Conservation (phyloP, 306 rosid species). For the Trifolium dubium region DNA sequence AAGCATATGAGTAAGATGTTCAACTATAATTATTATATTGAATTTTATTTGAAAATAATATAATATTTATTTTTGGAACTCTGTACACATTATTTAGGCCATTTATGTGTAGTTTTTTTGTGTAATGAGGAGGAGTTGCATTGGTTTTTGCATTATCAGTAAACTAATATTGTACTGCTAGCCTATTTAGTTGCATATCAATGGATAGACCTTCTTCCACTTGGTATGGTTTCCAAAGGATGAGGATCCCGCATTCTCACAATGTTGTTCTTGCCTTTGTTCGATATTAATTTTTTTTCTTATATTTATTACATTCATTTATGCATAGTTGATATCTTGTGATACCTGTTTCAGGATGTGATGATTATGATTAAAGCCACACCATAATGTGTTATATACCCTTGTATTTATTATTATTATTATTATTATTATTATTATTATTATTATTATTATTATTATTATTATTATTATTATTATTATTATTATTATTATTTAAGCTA, state of each 20-base stretch:
- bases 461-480: neutral
- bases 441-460: neutral
- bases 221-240: neutral
- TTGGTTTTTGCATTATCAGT: conserved; percentile 7
- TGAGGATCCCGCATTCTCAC: neutral
- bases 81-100: conserved; percentile 6
- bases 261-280: conserved; percentile 30
- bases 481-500: neutral
- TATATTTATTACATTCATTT: neutral
- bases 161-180: conserved; percentile 16
- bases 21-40: neutral
- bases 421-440: no score
- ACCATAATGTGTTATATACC: neutral
- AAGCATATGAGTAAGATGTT: conserved; percentile 9
- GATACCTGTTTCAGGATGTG: conserved; percentile 16
- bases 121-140: conserved; percentile 6
- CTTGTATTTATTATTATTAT: neutral
- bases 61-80: neutral
- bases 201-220: neutral
- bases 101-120: neutral
- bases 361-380: neutral
- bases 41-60: neutral
- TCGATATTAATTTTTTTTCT: neutral
- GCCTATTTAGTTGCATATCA: neutral
- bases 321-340: neutral